Evolutionary conservation across 352 stramenopile species (phyloP).

Genomic region (Lagenidium sp.): DNA sequence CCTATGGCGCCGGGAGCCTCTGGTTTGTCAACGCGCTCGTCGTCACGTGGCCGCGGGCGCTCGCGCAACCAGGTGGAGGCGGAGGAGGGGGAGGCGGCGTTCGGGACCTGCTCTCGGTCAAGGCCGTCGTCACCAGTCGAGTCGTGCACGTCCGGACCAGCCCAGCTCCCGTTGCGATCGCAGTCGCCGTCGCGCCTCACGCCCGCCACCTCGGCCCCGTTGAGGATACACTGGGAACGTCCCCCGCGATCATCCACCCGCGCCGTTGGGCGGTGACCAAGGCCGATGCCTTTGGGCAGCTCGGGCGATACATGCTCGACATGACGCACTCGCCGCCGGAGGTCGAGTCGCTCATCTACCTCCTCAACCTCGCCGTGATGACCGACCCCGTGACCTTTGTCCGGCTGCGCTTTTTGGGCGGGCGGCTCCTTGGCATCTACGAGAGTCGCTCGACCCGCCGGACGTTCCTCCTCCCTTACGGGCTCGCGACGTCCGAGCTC

Average conservation of each 20-base stretch:
- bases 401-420: not conserved
- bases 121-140: too few species aligned
- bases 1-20: not conserved
- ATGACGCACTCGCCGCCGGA: too few species aligned
- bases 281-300: too few species aligned
- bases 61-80: not conserved
- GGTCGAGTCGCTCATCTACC: not conserved
- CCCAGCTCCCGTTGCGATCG: too few species aligned
- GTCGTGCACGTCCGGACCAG: not conserved
- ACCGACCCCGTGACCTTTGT: not conserved
- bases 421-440: not conserved
- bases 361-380: not conserved
- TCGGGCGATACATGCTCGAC: too few species aligned
- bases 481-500: not conserved
- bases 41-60: not conserved
- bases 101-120: too few species aligned
- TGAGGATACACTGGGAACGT: not conserved
- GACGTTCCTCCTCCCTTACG: not conserved
- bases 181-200: not conserved
- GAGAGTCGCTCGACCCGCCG: not conserved
- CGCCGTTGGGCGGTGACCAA: not conserved
- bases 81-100: too few species aligned
- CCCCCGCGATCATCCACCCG: not conserved
- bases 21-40: not conserved
- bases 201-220: too few species aligned